Conservation (phyloP, 2,329 filamentous ascomycete species). For the Aplosporella prunicola region DNA sequence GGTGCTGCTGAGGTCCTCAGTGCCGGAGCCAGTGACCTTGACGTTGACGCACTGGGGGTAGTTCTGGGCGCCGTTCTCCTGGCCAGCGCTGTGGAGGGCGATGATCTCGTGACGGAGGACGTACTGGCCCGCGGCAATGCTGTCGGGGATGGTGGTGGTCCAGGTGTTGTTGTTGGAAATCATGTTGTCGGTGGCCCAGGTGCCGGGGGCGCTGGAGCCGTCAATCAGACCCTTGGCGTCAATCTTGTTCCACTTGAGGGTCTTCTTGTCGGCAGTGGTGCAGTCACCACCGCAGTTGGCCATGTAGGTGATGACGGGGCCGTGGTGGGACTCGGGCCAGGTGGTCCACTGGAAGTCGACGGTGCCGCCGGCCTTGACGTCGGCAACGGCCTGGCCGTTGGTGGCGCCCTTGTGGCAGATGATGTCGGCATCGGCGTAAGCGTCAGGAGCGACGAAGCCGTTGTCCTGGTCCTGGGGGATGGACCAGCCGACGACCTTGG, state of each 20-base stretch:
- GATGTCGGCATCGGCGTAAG: conserved; percentile 44
- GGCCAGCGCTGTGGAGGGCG: conserved; percentile 47
- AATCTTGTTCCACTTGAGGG: conserved; percentile 56
- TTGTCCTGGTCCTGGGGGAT: conserved; percentile 41
- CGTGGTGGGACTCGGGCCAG: conserved; percentile 58
- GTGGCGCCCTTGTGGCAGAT: conserved; percentile 53
- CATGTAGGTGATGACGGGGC: conserved; percentile 55
- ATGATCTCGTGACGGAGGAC: conserved; percentile 52
- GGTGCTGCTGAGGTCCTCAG: conserved; percentile 33
- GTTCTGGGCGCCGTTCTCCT: conserved; percentile 35
- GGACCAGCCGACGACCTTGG: conserved; percentile 46
- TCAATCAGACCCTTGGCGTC: conserved; percentile 45
- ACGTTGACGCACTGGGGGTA: conserved; percentile 49
- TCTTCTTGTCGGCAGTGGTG: conserved; percentile 42
- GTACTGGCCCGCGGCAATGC: conserved; percentile 48
- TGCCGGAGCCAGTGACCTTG: conserved; percentile 46
- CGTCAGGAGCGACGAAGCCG: conserved; percentile 42
- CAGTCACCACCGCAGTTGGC: conserved; percentile 51
- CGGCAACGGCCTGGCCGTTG: conserved; percentile 41
- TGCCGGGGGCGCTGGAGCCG: conserved; percentile 33
- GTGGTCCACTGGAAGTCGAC: conserved; percentile 53
- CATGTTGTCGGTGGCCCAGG: conserved; percentile 48
- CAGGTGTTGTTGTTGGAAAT: conserved; percentile 40
- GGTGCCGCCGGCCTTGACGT: conserved; percentile 51
- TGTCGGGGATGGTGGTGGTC: conserved; percentile 43